These are phyloP conservation scores for Huiozyma sinensis DNA, from an alignment of 805 yeast species.

Conservation along the genomic window DNA sequence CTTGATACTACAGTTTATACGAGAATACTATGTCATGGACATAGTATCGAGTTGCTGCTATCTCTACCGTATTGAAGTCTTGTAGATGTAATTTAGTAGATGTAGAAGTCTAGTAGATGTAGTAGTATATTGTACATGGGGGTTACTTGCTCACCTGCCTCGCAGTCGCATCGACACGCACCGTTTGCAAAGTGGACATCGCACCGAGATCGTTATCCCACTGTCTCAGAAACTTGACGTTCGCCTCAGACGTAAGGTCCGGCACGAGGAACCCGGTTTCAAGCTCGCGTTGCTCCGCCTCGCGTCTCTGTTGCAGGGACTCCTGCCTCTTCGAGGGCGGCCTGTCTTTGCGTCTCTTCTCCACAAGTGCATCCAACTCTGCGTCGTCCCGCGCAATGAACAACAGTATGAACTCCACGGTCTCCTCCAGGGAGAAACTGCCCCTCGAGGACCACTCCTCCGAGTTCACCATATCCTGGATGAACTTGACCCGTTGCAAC, in stretches of 20 bases:
- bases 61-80: no score
- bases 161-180: conserved; percentile 24
- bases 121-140: neutral
- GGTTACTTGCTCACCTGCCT: neutral
- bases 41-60: no score
- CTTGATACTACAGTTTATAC: no score
- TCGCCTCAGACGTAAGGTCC: conserved; percentile 50
- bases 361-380: conserved; percentile 53
- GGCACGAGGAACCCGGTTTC: conserved; percentile 65
- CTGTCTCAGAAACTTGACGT: conserved; percentile 46
- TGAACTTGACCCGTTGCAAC: conserved; percentile 43
- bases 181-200: conserved; percentile 47
- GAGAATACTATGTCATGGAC: no score
- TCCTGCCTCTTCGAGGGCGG: conserved; percentile 69
- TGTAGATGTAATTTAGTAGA: no score
- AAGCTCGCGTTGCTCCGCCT: conserved; percentile 52
- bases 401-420: conserved; percentile 48
- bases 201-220: conserved; percentile 88
- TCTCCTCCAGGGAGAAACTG: conserved; percentile 34
- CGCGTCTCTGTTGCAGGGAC: conserved; percentile 47
- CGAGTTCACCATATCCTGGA: conserved; percentile 46
- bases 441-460: conserved; percentile 35
- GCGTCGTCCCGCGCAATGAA: conserved; percentile 63
- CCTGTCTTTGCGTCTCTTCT: conserved; percentile 74
- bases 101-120: no score